A percentile compares a stretch with the other conserved stretches of the same genome.
These are phyloP conservation scores for Platanus orientalis DNA, from an alignment of 164 flowering plant genomes.

Conservation along the genomic window DNA sequence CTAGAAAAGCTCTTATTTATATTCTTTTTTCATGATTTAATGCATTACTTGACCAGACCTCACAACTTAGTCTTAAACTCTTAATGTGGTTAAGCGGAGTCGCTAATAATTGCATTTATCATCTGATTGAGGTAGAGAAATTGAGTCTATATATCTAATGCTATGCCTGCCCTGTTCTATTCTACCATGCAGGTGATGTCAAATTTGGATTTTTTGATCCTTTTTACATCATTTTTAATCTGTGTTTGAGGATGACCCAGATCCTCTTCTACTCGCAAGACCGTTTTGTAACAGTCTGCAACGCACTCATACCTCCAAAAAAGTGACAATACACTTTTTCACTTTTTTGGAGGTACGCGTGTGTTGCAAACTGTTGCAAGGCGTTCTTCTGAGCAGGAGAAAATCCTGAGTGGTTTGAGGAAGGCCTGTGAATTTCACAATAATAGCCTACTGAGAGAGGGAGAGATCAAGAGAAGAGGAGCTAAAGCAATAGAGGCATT, in stretches of 20 bases:
- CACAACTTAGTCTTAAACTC: background rate
- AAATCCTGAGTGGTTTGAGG: too few species aligned
- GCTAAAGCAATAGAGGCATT: background rate
- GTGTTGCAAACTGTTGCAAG: too few species aligned
- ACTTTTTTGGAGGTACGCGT: too few species aligned
- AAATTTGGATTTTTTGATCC: constrained; percentile 19
- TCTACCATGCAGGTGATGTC: constrained; percentile 28
- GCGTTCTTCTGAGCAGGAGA: too few species aligned
- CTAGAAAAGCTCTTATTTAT: background rate
- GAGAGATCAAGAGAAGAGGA: constrained; percentile 9
- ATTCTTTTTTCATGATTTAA: background rate
- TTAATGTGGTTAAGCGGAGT: background rate
- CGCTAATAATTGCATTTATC: background rate
- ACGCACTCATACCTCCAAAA: too few species aligned
- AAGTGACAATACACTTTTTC: too few species aligned
- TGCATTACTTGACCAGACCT: background rate
- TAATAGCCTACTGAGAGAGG: too few species aligned
- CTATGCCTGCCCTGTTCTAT: background rate
- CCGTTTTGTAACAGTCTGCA: too few species aligned
- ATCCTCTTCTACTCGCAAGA: too few species aligned
- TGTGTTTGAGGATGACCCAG: constrained; percentile 9
- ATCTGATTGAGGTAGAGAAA: background rate
- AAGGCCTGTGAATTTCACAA: too few species aligned
- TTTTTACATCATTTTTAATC: constrained; percentile 19
- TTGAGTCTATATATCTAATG: background rate